Percentiles rank a stretch among this genome's conserved stretches.
These are phyloP conservation scores for Podaxis sp. DNA, from an alignment of 768 basidiomycete species.

Conservation along the genomic window DNA sequence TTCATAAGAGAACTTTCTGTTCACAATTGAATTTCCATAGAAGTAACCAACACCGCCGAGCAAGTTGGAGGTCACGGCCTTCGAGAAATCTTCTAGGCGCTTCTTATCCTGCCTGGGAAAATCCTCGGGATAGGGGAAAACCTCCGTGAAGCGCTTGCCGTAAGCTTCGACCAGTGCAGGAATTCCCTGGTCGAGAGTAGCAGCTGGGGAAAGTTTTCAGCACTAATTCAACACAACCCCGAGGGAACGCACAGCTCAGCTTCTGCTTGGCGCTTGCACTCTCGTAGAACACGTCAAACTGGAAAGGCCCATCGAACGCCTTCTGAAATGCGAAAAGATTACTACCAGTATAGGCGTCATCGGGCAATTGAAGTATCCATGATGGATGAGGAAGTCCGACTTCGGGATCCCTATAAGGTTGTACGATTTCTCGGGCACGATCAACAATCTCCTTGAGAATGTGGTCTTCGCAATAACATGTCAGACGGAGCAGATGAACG, in stretches of 20 bases:
- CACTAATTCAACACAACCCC: not conserved
- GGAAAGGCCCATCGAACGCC: slow-evolving; percentile 78
- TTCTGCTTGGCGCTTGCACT: slow-evolving; percentile 65
- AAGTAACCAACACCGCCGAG: slow-evolving; percentile 95
- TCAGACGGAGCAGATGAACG: not conserved
- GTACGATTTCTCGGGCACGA: slow-evolving; percentile 52
- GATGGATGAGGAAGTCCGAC: slow-evolving; percentile 73
- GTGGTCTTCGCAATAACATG: slow-evolving; percentile 44
- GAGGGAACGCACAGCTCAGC: slow-evolving; percentile 54
- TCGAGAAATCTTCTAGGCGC: slow-evolving; percentile 71
- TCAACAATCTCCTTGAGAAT: slow-evolving; percentile 62
- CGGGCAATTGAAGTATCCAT: slow-evolving; percentile 71
- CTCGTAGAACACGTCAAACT: slow-evolving; percentile 89
- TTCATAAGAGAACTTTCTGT: slow-evolving; percentile 82
- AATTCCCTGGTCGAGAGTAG: slow-evolving; percentile 67
- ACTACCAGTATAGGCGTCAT: slow-evolving; percentile 68
- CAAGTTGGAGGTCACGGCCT: slow-evolving; percentile 87
- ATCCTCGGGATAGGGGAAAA: slow-evolving; percentile 68
- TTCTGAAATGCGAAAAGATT: slow-evolving; percentile 91
- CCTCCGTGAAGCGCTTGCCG: slow-evolving; percentile 60
- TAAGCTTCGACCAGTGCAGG: slow-evolving; percentile 62
- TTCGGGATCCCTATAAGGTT: slow-evolving; percentile 51
- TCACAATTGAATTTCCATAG: slow-evolving; percentile 86
- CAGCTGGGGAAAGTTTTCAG: slow-evolving; percentile 41
- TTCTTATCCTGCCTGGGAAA: slow-evolving; percentile 47